Conservation (phyloP, 306 rosid species). For the Acacia acuminata region DNA sequence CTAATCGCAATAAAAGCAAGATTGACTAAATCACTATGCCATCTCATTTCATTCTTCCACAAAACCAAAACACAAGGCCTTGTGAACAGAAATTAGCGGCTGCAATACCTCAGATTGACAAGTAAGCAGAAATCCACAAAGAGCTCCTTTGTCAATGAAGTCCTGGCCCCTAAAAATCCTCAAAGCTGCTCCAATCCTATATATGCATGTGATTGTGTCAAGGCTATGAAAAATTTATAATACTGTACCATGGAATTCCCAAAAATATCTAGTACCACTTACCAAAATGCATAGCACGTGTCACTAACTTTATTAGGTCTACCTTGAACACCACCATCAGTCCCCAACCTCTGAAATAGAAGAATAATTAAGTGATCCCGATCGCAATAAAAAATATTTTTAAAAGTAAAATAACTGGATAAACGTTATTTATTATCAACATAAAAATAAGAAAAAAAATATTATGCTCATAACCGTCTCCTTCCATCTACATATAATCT, state of each 20-base stretch:
- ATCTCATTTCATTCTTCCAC: background rate
- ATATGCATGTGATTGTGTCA: slow-evolving; percentile 38
- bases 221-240: slow-evolving; percentile 22
- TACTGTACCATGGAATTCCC: slow-evolving; percentile 8
- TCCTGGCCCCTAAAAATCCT: slow-evolving; percentile 69
- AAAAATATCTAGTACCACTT: slow-evolving; percentile 30
- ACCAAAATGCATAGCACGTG: slow-evolving; percentile 97
- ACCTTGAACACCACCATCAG: slow-evolving; percentile 95
- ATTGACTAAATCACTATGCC: background rate
- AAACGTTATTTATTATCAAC: too few species aligned
- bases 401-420: background rate
- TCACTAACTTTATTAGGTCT: slow-evolving; percentile 85
- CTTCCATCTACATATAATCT: background rate
- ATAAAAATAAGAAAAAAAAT: too few species aligned
- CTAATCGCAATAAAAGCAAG: background rate
- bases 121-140: slow-evolving; percentile 63
- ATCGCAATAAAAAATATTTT: background rate
- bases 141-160: slow-evolving; percentile 62
- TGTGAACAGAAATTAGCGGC: slow-evolving; percentile 1
- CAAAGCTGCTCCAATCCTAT: slow-evolving; percentile 82
- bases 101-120: slow-evolving; percentile 76
- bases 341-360: slow-evolving; percentile 68
- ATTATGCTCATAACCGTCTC: background rate
- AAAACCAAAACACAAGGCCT: background rate
- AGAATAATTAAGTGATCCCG: slow-evolving; percentile 21